Percentiles rank a stretch among this genome's conserved stretches.
Evolutionary conservation across 192 early-diverging fungal genomes (phyloP).

Genomic region (Pilaira anomala): DNA sequence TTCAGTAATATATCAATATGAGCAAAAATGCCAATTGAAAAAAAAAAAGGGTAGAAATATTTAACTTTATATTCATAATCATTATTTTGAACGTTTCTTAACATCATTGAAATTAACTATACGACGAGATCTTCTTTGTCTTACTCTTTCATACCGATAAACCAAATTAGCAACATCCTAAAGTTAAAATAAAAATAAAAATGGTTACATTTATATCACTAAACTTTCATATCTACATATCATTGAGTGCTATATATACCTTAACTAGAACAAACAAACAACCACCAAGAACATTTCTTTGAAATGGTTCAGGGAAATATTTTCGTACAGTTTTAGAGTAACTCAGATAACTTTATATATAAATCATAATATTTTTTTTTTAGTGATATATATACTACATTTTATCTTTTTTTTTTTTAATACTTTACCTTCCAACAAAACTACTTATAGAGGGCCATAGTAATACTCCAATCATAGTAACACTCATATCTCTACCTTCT

Average conservation of each 20-base stretch:
- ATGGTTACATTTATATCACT: neutral
- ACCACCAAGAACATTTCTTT: constrained; percentile 31
- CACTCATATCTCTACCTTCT: constrained; percentile 33
- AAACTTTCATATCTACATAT: neutral
- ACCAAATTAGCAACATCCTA: constrained; percentile 53
- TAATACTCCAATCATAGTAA: constrained; percentile 61
- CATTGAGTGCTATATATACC: too few relatives aligned
- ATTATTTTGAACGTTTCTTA: too few relatives aligned
- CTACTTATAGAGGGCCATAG: constrained; percentile 62
- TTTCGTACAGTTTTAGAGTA: constrained; percentile 16
- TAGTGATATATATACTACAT: neutral
- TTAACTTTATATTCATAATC: too few relatives aligned
- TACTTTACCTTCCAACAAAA: constrained; percentile 41
- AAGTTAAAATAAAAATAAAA: neutral
- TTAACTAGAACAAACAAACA: constrained; percentile 33
- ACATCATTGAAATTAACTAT: constrained; percentile 1
- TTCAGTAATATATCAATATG: too few relatives aligned
- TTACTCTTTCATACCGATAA: constrained; percentile 47
- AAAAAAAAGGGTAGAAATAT: too few relatives aligned
- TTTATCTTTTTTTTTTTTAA: too few relatives aligned
- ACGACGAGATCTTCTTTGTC: constrained; percentile 8
- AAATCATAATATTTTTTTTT: neutral
- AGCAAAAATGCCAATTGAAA: too few relatives aligned
- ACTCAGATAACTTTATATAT: constrained; percentile 5
- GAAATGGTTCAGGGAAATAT: constrained; percentile 31